Evolutionary conservation across 768 basidiomycete species (phyloP), one percentile per base, ranked within the genome.

Genomic region (Podaxis carcinomalis): DNA sequence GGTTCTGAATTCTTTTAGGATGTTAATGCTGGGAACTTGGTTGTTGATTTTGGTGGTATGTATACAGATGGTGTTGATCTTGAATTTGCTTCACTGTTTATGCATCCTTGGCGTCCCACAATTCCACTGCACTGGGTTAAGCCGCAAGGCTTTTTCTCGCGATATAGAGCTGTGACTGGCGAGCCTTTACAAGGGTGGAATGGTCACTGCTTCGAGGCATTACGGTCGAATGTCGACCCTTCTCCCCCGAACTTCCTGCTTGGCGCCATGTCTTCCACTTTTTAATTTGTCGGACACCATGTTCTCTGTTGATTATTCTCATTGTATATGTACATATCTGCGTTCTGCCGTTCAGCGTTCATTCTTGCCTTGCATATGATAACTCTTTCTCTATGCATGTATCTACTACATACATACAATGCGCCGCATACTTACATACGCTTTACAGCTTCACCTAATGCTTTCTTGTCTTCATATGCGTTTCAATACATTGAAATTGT

Each of bases 1-100:
- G 77, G 77, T 21, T 77, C 75, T 51, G 77, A 73, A 28, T 70
- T 77, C 65, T 75, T 77, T 54, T 60, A 47, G 44, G 42, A 49
- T 46, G 54, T 6, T 25, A 21, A 27, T 11, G 54, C 5, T 9
- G 32, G 7, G 7, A 32, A 9, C 32, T 32, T 32, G 32, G 32
- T 32, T 32, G 7, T 7, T 32, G 32, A 32, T 32, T 32, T 32
- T 32, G 32, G 32, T 32, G 32, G 32, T 32, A 9, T 32, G 32
- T 32, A 32, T 32, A 32, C 32, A 32, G 7, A 32, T 32, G 32
- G 32, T 32, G 39, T 46, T 27, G 54, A 27, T 16, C 14, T 16
- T 28, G 40, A 55, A 2, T 53, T 19, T 23, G 36, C 19, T 36
- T 37, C 35, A 23, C 2, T 39, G 19, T 21, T 23, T 25, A 39